Base-by-base conservation (phyloP, 2,329 filamentous ascomycete genomes). In the Alternaria triticina region DNA sequence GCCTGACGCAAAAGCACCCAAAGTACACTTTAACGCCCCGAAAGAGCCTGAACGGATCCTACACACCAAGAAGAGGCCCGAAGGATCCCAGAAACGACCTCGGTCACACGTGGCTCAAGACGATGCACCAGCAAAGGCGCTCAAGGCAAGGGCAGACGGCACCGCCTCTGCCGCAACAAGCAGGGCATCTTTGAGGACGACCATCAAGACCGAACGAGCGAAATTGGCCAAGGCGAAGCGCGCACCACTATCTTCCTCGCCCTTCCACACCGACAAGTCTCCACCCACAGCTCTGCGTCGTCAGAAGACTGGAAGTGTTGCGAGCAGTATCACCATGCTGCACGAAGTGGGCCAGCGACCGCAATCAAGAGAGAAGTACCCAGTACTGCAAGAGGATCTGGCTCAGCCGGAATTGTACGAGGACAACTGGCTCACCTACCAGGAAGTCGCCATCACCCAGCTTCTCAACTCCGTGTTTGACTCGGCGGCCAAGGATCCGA, bases 381-480 rank as follows among this genome's bases (percentile, higher is more conserved):
- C 86, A 2, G 75, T 88, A 5, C 77, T 89, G 5, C 70, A 76
- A 1, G 86, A 89, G 62, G 83, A 88, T 67, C 80, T 90, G 25
- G 77, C 80, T 3, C 84, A 85, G 51, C 83, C 87, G n/a, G 82
- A 85, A 57, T 80, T 90, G 66, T 89, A 89, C 72, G 87, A 90
- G 70, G 87, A 89, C 49, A 82, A 85, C 59, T 90, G 88, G 88
- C 84, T 90, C 40, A 82, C 81, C 12, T 85, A 89, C 64, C 88
- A 90, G 70, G 88, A 90, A 71, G 79, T 86, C 22, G 85, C 86
- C 40, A 84, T 90, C 47, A 87, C 87, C 0, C 87, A 89, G 70
- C 79, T 90, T 7, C 74, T 87, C 50, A 90, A 90, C 73, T 80
- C 80, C 13, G 77, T 89, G 51, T 87, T 89, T 68, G 76, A 83